Conservation (phyloP, 1,284 basidiomycete species). For the Trametes pubescens region DNA sequence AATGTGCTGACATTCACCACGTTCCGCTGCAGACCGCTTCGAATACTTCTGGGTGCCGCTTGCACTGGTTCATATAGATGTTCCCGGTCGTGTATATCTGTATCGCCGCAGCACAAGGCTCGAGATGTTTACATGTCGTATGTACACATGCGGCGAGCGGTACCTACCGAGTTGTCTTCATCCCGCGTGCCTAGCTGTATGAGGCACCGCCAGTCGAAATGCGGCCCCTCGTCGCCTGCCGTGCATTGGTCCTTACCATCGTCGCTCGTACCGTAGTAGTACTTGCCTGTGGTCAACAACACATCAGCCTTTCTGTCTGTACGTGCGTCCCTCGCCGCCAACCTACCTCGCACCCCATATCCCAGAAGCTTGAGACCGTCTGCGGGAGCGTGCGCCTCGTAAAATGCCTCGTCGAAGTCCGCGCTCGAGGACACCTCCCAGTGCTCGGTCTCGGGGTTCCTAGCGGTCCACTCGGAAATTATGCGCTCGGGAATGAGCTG, state of each 20-base stretch:
- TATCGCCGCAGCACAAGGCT: not conserved
- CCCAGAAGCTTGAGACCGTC: conserved; percentile 25
- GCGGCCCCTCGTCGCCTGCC: not conserved
- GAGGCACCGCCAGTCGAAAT: conserved; percentile 17
- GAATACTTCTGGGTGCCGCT: conserved; percentile 15
- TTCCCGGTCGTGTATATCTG: conserved; percentile 21
- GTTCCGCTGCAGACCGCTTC: conserved; percentile 1
- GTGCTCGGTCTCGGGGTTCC: conserved; percentile 13
- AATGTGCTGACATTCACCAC: not conserved
- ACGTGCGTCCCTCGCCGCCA: no score
- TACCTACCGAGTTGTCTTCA: conserved; percentile 17
- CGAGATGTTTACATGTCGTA: no score
- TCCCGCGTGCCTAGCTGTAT: conserved; percentile 22
- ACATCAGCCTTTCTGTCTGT: not conserved
- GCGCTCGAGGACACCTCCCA: not conserved
- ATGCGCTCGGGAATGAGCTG: conserved; percentile 15
- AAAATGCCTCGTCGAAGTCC: conserved; percentile 5
- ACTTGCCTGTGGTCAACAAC: conserved; percentile 7
- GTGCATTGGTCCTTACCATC: not conserved
- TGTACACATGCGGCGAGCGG: no score
- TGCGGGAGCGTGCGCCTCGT: conserved; percentile 17
- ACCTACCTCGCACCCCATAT: conserved; percentile 13
- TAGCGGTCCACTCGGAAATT: conserved; percentile 15
- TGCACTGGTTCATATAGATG: conserved; percentile 23
- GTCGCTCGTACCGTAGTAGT: not conserved